Percentiles rank a stretch among this genome's conserved stretches.
phyloP scores from a whole-genome alignment of 495 filamentous ascomycete genomes.

The Podospora didyma region DNA sequence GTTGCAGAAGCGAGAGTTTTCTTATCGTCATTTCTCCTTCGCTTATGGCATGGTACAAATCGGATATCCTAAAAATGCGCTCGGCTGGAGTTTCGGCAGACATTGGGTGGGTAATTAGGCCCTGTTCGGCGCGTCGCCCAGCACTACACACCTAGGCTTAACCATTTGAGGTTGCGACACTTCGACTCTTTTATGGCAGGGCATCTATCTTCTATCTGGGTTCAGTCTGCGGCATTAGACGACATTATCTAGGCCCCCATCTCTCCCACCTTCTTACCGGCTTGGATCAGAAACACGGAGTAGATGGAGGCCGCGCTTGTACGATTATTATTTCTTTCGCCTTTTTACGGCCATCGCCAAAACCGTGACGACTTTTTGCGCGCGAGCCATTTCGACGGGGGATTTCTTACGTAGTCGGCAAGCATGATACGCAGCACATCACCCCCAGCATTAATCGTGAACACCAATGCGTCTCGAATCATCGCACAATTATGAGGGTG shows the following conservation, averaged over 20 bases:
- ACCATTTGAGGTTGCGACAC: slow-evolving; percentile 29
- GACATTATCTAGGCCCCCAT: slow-evolving; percentile 25
- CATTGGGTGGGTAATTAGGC: slow-evolving; percentile 29
- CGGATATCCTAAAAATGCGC: slow-evolving; percentile 37
- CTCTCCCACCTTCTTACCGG: slow-evolving; percentile 17
- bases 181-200: slow-evolving; percentile 24
- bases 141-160: slow-evolving; percentile 25
- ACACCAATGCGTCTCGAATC: slow-evolving; percentile 16
- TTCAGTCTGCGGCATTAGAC: slow-evolving; percentile 32
- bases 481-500: slow-evolving; percentile 10
- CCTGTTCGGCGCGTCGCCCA: slow-evolving; percentile 26
- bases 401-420: slow-evolving; percentile 33
- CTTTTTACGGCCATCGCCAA: slow-evolving; percentile 29
- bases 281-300: slow-evolving; percentile 30
- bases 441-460: slow-evolving; percentile 25
- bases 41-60: slow-evolving; percentile 30
- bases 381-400: slow-evolving; percentile 21
- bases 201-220: slow-evolving; percentile 13
- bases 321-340: slow-evolving; percentile 32
- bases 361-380: slow-evolving; percentile 32
- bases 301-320: slow-evolving; percentile 31
- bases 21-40: slow-evolving; percentile 22
- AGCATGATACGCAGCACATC: slow-evolving; percentile 29
- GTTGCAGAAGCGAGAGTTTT: slow-evolving; percentile 24
- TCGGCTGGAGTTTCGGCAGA: slow-evolving; percentile 38